Evolutionary conservation across 1,284 basidiomycete species (phyloP).

Genomic region (Trametes hirsuta): DNA sequence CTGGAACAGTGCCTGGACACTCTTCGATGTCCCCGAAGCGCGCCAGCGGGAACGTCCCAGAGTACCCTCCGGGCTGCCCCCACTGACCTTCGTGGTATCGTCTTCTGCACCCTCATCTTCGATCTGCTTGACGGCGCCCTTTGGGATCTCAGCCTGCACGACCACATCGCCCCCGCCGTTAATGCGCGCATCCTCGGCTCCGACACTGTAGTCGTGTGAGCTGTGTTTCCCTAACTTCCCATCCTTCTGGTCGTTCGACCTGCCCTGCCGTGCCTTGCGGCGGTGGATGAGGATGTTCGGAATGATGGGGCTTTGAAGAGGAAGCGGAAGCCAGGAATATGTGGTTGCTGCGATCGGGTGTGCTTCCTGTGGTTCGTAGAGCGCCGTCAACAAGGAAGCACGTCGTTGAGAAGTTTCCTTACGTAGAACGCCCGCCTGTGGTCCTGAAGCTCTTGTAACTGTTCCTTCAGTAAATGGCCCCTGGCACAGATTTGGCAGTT

Average conservation of each 20-base stretch:
- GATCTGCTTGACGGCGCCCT: neutral
- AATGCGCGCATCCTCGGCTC: neutral
- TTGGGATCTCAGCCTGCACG: conserved; percentile 3
- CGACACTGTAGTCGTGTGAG: neutral
- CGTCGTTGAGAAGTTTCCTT: conserved; percentile 17
- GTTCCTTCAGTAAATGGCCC: conserved; percentile 52
- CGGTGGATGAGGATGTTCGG: conserved; percentile 15
- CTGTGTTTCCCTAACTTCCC: conserved; percentile 2
- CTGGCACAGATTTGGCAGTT: neutral
- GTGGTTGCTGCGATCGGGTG: conserved; percentile 13
- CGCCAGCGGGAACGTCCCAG: conserved; percentile 10
- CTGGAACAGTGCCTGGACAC: conserved; percentile 17
- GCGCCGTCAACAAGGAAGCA: neutral
- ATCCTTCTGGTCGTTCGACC: neutral
- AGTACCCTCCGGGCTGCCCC: conserved; percentile 5
- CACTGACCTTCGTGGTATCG: conserved; percentile 1
- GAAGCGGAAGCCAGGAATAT: conserved; percentile 19
- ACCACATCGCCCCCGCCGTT: neutral
- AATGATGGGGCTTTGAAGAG: conserved; percentile 13
- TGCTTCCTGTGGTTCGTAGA: conserved; percentile 17
- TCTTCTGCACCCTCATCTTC: conserved; percentile 5
- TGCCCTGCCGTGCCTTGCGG: conserved; percentile 9
- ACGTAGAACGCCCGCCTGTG: conserved; percentile 75
- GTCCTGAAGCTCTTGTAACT: conserved; percentile 75
- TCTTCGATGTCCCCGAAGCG: conserved; percentile 8